Percentiles rank a stretch among this genome's conserved stretches.
These are phyloP conservation scores for Linnemannia elongata DNA, from an alignment of 192 early-diverging fungal species.

Conservation along the genomic window DNA sequence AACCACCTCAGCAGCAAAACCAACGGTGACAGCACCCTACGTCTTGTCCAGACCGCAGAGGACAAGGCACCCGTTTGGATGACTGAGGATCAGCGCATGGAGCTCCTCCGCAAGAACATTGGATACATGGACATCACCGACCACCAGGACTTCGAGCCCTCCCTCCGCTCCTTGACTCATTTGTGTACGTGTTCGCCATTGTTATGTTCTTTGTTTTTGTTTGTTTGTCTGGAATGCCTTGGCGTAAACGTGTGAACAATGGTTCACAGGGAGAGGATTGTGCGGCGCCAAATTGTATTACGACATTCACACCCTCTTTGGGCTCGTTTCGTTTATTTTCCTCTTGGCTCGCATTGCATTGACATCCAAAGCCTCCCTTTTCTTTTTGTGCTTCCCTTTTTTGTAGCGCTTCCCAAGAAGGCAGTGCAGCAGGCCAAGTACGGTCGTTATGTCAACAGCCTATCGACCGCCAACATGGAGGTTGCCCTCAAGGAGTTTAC, in stretches of 20 bases:
- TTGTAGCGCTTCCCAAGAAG: conserved; percentile 62
- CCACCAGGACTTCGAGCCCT: conserved; percentile 61
- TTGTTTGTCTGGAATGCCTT: background rate
- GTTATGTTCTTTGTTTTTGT: background rate
- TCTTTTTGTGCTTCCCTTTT: background rate
- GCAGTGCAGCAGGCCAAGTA: conserved; percentile 73
- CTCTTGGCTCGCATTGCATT: no score
- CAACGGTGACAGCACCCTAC: conserved; percentile 7
- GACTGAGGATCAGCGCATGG: conserved; percentile 70
- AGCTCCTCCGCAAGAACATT: conserved; percentile 74
- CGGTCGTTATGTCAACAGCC: conserved; percentile 64
- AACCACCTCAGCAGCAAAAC: background rate
- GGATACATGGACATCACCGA: conserved; percentile 94
- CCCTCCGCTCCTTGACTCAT: background rate
- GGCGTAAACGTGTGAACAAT: background rate
- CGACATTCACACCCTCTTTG: background rate
- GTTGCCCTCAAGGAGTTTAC: conserved; percentile 82
- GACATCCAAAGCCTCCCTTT: background rate
- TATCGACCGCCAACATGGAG: conserved; percentile 79
- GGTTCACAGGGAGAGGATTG: background rate
- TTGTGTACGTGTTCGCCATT: background rate
- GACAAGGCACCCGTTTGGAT: conserved; percentile 69
- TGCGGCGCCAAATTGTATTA: background rate
- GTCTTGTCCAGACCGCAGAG: conserved; percentile 62
- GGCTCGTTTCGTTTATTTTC: background rate